Base-by-base conservation (phyloP, 2,329 filamentous ascomycete species). In the Aspergillus sp. region DNA sequence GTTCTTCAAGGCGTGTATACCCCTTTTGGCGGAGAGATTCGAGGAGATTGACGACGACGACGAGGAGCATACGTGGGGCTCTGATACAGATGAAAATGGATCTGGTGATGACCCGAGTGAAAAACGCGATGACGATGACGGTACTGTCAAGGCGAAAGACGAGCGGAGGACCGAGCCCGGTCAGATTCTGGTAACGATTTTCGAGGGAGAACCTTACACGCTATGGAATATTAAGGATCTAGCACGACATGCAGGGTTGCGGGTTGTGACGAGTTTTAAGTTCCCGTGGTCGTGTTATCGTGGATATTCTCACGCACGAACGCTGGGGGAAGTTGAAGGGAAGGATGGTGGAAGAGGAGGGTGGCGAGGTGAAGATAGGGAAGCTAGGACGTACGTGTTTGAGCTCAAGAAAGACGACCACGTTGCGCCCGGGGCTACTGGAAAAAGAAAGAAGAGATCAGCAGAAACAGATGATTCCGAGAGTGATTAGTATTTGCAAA, bases 161-260 rank as follows among this genome's bases (percentile, higher is more conserved):
- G 53, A 34, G 18, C 48, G 55, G 5, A 62, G 72, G 20, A 69
- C 67, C 9, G 68, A 67, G 4, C 71, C 73, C n/a, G 79, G 79
- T 5, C 75, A 83, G 65, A 86, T 97, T 53, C 76, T 96, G 52
- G 86, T 98, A 20, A 96, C 92, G 0, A 78, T 98, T 9, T 99
- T 99, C 72, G 93, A 97, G 74, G 90, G 89, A 57, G 89, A 96
- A 73, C 95, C 95, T 0, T 99, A 99, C 73, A 93, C 91, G 2
- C 82, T 97, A 1, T 99, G 95, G 95, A 97, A 98, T 76, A 83
- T 98, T 24, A 85, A 88, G 36, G 93, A 97, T 77, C 80, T 99
- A 26, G 95, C 85, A 2, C 83, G 93, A 6, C 91, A 96, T 68
- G 73, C 73, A 42, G 76, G 78, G n/a, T 55, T 80, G 61, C 67